Percentiles rank a stretch among this genome's conserved stretches.
phyloP scores from a whole-genome alignment of 164 flowering plant species.

The Magnolia officinalis region DNA sequence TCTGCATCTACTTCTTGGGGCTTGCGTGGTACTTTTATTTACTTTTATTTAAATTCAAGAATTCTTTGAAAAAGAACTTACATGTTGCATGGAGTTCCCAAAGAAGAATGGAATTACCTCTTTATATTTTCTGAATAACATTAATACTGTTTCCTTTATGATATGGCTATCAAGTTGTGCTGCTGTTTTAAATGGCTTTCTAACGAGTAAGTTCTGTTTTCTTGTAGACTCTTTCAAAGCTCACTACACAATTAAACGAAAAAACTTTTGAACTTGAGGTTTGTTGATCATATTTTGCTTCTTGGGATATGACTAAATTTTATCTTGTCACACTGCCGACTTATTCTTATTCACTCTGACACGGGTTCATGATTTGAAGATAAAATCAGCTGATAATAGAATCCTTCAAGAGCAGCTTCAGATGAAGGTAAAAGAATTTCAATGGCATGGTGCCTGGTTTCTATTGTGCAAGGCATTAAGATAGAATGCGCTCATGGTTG shows the following conservation, averaged over 20 bases:
- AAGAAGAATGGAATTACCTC: too few relatives aligned
- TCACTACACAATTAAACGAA: conserved; percentile 68
- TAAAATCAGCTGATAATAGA: conserved; percentile 81
- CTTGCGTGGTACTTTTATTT: too few relatives aligned
- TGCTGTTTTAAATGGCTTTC: not conserved
- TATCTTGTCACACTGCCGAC: conserved; percentile 6
- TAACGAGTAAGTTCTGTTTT: not conserved
- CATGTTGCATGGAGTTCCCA: too few relatives aligned
- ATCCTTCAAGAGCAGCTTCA: conserved; percentile 82
- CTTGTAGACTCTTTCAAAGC: conserved; percentile 61
- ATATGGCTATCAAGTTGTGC: not conserved
- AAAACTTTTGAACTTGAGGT: conserved; percentile 88
- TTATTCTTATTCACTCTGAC: conserved; percentile 11
- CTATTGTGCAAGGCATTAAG: not conserved
- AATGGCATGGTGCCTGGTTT: not conserved
- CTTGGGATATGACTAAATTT: not conserved
- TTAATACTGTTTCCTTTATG: not conserved
- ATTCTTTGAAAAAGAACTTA: too few relatives aligned
- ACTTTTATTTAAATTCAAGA: too few relatives aligned
- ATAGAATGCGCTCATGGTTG: conserved; percentile 1
- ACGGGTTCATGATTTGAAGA: conserved; percentile 34
- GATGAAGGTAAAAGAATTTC: conserved; percentile 43
- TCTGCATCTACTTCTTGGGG: too few relatives aligned
- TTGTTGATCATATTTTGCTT: conserved; percentile 22
- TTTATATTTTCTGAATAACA: too few relatives aligned